Percentiles rank a stretch among this genome's conserved stretches.
phyloP scores from a whole-genome alignment of 352 stramenopile species.

The Pythium phragmiticola region DNA sequence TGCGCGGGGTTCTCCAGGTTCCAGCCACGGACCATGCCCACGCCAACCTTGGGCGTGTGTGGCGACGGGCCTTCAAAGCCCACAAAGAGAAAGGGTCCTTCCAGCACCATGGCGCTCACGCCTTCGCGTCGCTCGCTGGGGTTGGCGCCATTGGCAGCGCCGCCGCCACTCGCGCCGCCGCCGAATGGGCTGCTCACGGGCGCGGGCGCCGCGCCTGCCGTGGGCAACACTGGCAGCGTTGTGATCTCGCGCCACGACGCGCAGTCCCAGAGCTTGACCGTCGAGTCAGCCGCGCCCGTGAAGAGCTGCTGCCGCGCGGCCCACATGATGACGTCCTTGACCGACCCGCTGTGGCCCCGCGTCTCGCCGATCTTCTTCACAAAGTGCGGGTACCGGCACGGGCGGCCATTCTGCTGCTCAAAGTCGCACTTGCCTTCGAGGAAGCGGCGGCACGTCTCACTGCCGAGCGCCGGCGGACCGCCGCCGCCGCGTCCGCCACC shows the following conservation, averaged over 20 bases:
- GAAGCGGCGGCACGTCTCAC: constrained; percentile 69
- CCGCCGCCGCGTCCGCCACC: constrained; percentile 36
- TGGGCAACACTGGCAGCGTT: constrained; percentile 60
- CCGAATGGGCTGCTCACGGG: constrained; percentile 11
- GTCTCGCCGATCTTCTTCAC: constrained; percentile 83
- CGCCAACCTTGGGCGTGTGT: constrained; percentile 47
- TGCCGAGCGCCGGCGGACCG: constrained; percentile 35
- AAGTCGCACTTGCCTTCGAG: constrained; percentile 71
- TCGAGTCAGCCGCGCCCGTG: constrained; percentile 64
- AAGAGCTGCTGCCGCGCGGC: constrained; percentile 70
- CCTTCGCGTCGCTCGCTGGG: constrained; percentile 42
- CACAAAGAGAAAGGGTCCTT: constrained; percentile 76
- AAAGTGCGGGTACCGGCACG: constrained; percentile 80
- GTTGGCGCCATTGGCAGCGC: constrained; percentile 12
- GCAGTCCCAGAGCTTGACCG: constrained; percentile 84
- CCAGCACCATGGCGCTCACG: constrained; percentile 65
- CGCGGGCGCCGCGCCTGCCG: constrained; percentile 7
- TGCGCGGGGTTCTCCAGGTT: constrained; percentile 74
- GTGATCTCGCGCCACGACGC: constrained; percentile 76
- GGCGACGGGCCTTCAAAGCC: constrained; percentile 74
- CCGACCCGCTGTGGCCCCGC: constrained; percentile 58
- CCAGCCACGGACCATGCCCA: constrained; percentile 81
- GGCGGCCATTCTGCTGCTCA: constrained; percentile 42
- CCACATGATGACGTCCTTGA: constrained; percentile 86
- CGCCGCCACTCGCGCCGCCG: constrained; percentile 22